Base-by-base conservation (phyloP, 2,329 filamentous ascomycete genomes). In the Eurotiales sp. region DNA sequence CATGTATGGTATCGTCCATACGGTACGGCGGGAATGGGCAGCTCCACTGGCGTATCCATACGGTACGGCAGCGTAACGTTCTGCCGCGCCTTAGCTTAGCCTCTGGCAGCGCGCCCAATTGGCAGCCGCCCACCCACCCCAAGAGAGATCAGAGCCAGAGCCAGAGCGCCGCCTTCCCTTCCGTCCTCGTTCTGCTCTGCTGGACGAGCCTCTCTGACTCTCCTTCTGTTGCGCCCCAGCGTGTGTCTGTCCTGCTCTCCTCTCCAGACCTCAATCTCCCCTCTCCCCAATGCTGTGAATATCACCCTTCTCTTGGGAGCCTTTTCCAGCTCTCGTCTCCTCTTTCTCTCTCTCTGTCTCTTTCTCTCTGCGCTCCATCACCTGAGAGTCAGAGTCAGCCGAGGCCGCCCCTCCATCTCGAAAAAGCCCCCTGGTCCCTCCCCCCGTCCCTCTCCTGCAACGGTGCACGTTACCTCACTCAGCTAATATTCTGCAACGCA, bases 341-440 rank as follows among this genome's bases (percentile, higher is more conserved):
- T 27, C 27, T 25, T 30, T 22, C 47, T 50, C 40, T 42, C 22
- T 27, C 40, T 32, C 19, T 44, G 3, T 12, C 30, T 34, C 21
- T 6, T 4, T 29, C n/a, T 12, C 25, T n/a, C n/a, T n/a, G n/a
- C n/a, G n/a, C n/a, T n/a, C n/a, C n/a, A n/a, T 42, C 39, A 27
- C 17, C 44, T 44, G 34, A 12, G 34, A 40, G 49, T 43, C 42
- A 12, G 34, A 40, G 49, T 43, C 42, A 46, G 39, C 50, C 30
- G 37, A 37, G 22, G 37, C 15, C 42, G 39, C 19, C 37, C 50
- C 50, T 45, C 44, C 50, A 32, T 52, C 43, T 44, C 41, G 25
- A 40, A 29, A 39, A 44, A 25, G 30, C 41, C 50, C 48, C 42
- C 49, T 45, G 25, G 19, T 23, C 14, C n/a, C n/a, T n/a, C n/a